phyloP scores from a whole-genome alignment of 1,284 basidiomycete genomes.

The Moesziomyces antarcticus region DNA sequence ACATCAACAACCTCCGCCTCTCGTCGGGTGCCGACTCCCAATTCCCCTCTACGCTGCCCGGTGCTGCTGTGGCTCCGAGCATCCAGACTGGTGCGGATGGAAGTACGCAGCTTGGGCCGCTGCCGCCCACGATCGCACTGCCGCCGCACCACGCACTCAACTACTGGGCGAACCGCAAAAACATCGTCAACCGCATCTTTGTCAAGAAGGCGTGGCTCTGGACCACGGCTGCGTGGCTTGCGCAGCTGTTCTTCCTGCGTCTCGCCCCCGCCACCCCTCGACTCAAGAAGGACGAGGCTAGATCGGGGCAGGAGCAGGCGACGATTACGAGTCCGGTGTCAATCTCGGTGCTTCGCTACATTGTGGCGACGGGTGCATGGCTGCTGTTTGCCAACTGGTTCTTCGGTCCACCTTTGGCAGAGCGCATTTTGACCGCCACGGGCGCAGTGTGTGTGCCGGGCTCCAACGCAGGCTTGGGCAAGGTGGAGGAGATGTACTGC shows the following conservation, averaged over 20 bases:
- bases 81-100: constrained; percentile 67
- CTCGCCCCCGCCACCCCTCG: constrained; percentile 8
- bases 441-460: constrained; percentile 81
- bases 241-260: constrained; percentile 36
- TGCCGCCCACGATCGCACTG: constrained; percentile 73
- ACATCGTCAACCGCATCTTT: constrained; percentile 84
- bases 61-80: constrained; percentile 32
- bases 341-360: constrained; percentile 42
- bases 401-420: constrained; percentile 85
- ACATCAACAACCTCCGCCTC: constrained; percentile 46
- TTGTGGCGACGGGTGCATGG: constrained; percentile 25
- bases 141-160: constrained; percentile 34
- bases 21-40: constrained; percentile 63
- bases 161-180: constrained; percentile 77
- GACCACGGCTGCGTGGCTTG: constrained; percentile 71
- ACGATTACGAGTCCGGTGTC: constrained; percentile 36
- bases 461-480: constrained; percentile 4
- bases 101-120: constrained; percentile 73
- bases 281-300: constrained; percentile 19
- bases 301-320: constrained; percentile 2
- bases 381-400: constrained; percentile 79
- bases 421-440: constrained; percentile 78
- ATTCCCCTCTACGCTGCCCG: constrained; percentile 22
- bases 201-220: constrained; percentile 93
- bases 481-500: constrained; percentile 53